Base-by-base conservation (phyloP, 371 early-diverging fungal genomes). In the Funneliformis caledonium region DNA sequence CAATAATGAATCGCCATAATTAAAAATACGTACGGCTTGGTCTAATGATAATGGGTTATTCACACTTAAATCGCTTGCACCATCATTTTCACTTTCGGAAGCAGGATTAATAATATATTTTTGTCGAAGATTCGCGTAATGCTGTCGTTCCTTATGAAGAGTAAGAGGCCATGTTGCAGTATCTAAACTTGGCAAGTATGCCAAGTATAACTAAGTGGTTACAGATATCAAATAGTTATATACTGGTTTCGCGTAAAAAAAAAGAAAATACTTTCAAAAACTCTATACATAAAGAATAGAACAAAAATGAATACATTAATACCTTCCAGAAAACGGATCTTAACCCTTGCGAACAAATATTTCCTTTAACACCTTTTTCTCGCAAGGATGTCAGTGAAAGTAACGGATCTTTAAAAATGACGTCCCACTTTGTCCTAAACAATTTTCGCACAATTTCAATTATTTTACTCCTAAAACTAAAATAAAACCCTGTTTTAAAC, bases 11-110 rank as follows among this genome's bases (percentile, higher is more conserved):
- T 56, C 19, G 56, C 2, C 16, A 56, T 19, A 61, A 61, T 78
- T 26, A 42, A 78, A 61, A 50, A 59, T 74, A 62, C 86, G 75
- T 86, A 94, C 94, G 74, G 91, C 93, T 67, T 95, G 94, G 52
- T 91, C 94, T 70, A 95, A 83, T 70, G 94, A 92, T 61, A 97
- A 88, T 7, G 97, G 97, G 82, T 97, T 94, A 82, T 96, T 94
- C 59, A 91, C 87, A 2, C 85, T 88, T 68, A 92, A 85, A 81
- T 86, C 82, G 75, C 84, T 78, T 82, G 86, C 45, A 82, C 85
- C 79, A 73, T 84, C 82, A 78, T 82, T 64, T 33, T 82, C 83
- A 19, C 77, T 82, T 14, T 77, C 81, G 60, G 89, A 85, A 60
- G 85, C 85, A 0, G 95, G 94, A 76, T 92, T 92, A n/a, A 90